A percentile compares a stretch with the other conserved stretches of the same genome.
Conservation (phyloP, 129 eudicot genomes). For the Helianthus tuberosus region DNA sequence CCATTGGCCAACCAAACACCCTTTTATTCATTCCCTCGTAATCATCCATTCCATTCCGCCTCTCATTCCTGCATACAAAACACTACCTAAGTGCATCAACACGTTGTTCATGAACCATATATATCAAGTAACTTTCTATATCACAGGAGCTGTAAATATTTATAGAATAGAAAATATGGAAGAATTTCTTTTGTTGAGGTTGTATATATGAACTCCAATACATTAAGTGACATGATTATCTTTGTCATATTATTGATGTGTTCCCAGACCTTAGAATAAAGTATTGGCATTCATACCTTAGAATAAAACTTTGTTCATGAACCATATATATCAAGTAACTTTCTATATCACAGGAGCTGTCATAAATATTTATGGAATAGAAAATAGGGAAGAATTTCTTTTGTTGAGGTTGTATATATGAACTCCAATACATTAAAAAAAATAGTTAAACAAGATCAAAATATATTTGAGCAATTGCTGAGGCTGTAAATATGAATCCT, state of each 20-base stretch:
- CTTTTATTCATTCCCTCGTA: no score
- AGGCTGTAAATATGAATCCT: neutral
- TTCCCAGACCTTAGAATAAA: neutral
- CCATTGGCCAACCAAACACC: no score
- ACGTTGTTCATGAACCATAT: neutral
- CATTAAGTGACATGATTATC: no score
- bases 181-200: neutral
- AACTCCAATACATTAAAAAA: no score
- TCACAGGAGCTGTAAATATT: neutral
- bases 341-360: neutral
- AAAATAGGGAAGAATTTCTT: neutral
- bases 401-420: no score
- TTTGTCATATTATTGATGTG: neutral
- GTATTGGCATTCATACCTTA: neutral
- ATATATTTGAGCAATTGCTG: neutral
- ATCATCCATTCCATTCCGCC: no score
- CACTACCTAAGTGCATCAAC: no score
- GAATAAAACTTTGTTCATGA: neutral
- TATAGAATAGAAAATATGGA: neutral
- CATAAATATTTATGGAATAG: neutral
- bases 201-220: no score
- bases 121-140: neutral
- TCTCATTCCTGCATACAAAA: no score
- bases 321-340: slow-evolving; percentile 1
- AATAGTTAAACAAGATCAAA: no score